Evolutionary conservation across 1,139 yeast species (phyloP).

Genomic region (Debaryomycetaceae sp.): DNA sequence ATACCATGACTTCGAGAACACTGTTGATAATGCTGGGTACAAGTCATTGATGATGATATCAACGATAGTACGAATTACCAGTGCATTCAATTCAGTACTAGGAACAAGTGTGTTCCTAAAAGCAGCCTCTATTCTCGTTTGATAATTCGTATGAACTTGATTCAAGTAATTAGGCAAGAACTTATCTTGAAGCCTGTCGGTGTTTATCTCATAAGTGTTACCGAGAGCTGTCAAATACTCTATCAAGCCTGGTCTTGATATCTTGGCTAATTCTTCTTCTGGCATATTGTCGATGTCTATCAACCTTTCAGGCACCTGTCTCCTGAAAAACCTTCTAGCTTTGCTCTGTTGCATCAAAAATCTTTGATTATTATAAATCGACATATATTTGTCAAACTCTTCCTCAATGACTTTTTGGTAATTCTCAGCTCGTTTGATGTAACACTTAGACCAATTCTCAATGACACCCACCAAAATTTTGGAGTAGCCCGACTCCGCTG

Average conservation of each 20-base stretch:
- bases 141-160: conserved; percentile 65
- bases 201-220: conserved; percentile 78
- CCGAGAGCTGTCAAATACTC: conserved; percentile 84
- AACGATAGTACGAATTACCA: conserved; percentile 60
- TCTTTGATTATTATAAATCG: conserved; percentile 39
- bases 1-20: conserved; percentile 46
- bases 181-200: conserved; percentile 77
- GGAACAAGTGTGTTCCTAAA: conserved; percentile 70
- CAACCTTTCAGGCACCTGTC: conserved; percentile 20
- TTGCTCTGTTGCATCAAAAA: conserved; percentile 37
- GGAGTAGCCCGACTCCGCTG: conserved; percentile 84
- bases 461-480: conserved; percentile 81
- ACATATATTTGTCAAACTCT: conserved; percentile 51
- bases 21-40: conserved; percentile 40
- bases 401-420: conserved; percentile 57
- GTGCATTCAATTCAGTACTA: conserved; percentile 71
- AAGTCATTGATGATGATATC: conserved; percentile 70
- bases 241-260: conserved; percentile 71
- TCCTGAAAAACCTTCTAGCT: conserved; percentile 45
- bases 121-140: conserved; percentile 49
- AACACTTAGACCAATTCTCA: conserved; percentile 63
- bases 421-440: conserved; percentile 56
- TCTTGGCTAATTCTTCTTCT: conserved; percentile 44
- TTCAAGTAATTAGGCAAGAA: conserved; percentile 62
- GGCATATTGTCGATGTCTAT: conserved; percentile 42